phyloP scores from a whole-genome alignment of 129 eudicot species.

The Apium graveolens region DNA sequence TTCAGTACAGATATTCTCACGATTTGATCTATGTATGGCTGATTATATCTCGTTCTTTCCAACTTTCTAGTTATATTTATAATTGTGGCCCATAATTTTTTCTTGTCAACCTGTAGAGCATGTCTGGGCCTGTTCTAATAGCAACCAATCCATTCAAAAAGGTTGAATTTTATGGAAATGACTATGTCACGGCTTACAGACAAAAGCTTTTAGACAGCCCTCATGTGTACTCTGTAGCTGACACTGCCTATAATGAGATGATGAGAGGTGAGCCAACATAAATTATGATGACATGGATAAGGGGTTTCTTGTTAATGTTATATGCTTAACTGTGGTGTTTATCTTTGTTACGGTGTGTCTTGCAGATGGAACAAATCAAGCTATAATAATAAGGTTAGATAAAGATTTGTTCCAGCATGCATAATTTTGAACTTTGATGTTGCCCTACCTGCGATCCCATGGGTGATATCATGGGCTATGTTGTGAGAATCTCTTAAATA shows the following conservation, averaged over 20 bases:
- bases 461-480: background rate
- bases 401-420: background rate
- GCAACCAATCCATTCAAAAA: conserved; percentile 91
- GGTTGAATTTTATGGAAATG: conserved; percentile 47
- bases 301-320: background rate
- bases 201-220: conserved; percentile 81
- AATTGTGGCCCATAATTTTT: conserved; percentile 13
- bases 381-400: conserved; percentile 84
- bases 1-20: conserved; percentile 61
- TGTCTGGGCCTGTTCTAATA: conserved; percentile 76
- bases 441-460: conserved; percentile 1
- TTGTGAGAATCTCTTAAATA: background rate
- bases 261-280: conserved; percentile 46
- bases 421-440: background rate
- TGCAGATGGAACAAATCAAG: conserved; percentile 77
- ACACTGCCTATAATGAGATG: conserved; percentile 64
- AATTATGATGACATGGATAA: background rate
- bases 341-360: conserved; percentile 17
- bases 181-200: conserved; percentile 55
- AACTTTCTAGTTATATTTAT: background rate
- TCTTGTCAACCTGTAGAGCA: conserved; percentile 49
- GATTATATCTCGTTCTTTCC: conserved; percentile 6
- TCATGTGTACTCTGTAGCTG: conserved; percentile 69
- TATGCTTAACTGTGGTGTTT: background rate
- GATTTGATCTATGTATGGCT: conserved; percentile 75